Conservation (phyloP, 495 filamentous ascomycete genomes). For the Aspergillus diversus region DNA sequence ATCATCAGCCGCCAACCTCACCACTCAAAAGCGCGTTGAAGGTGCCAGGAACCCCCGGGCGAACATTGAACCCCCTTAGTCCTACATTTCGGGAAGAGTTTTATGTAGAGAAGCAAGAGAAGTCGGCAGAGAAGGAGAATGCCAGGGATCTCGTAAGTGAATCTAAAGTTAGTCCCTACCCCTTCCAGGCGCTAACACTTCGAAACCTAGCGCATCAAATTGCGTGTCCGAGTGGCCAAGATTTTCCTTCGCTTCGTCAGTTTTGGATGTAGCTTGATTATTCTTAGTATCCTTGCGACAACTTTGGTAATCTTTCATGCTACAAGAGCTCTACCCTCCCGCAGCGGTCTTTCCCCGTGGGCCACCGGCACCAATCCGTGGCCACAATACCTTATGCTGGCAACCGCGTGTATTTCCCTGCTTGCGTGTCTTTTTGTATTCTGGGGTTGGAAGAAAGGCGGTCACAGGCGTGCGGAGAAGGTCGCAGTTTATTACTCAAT, state of each 20-base stretch:
- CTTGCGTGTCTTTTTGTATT: constrained; percentile 79
- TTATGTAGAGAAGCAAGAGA: constrained; percentile 78
- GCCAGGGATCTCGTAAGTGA: constrained; percentile 78
- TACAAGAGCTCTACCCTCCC: constrained; percentile 69
- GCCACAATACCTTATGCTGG: constrained; percentile 85
- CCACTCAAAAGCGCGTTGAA: constrained; percentile 86
- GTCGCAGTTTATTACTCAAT: constrained; percentile 90
- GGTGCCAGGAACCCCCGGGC: constrained; percentile 75
- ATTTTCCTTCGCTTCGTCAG: constrained; percentile 90
- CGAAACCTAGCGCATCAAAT: constrained; percentile 79
- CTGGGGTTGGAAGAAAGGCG: constrained; percentile 84
- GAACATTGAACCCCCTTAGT: constrained; percentile 70
- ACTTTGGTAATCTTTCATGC: constrained; percentile 90
- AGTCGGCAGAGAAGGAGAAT: constrained; percentile 77
- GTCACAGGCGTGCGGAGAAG: constrained; percentile 88
- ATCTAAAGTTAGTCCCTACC: background rate
- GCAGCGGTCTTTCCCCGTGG: constrained; percentile 85
- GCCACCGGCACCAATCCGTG: constrained; percentile 76
- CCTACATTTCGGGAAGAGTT: constrained; percentile 89
- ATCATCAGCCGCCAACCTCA: constrained; percentile 67
- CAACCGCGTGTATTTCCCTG: constrained; percentile 78
- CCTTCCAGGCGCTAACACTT: background rate
- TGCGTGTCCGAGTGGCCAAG: constrained; percentile 90
- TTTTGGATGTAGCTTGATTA: constrained; percentile 95
- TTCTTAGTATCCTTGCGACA: constrained; percentile 81